Conservation (phyloP, 2,329 filamentous ascomycete genomes). For the Trichophyton benhamiae region DNA sequence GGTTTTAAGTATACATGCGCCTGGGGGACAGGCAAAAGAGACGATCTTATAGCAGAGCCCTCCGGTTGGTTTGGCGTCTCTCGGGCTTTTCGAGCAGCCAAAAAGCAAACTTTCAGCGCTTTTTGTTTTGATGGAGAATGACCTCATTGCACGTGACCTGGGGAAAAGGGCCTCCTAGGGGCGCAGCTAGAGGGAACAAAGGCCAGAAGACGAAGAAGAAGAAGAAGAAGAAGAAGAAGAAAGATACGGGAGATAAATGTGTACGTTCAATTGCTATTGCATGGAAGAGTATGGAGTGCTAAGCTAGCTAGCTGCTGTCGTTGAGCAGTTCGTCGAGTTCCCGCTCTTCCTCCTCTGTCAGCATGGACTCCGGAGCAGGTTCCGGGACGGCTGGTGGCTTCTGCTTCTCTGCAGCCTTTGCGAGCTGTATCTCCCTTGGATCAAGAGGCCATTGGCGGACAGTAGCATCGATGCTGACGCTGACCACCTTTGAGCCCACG, state of each 20-base stretch:
- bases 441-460: conserved; percentile 70
- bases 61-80: neutral
- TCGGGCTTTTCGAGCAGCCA: neutral
- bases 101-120: neutral
- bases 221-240: too few relatives aligned
- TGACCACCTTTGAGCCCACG: conserved; percentile 50
- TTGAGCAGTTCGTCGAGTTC: conserved; percentile 88
- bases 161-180: neutral
- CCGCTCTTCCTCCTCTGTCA: conserved; percentile 84
- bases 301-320: conserved; percentile 40
- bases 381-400: conserved; percentile 34
- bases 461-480: conserved; percentile 81
- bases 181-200: too few relatives aligned
- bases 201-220: too few relatives aligned
- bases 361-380: conserved; percentile 37
- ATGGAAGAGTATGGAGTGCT: neutral
- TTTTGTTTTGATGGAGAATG: neutral
- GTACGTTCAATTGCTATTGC: neutral
- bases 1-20: neutral
- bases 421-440: conserved; percentile 45
- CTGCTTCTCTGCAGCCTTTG: conserved; percentile 39
- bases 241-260: neutral
- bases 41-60: neutral
- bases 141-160: conserved; percentile 4
- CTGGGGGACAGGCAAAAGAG: neutral